phyloP scores from a whole-genome alignment of 306 rosid genomes.

The Trifolium dubium region DNA sequence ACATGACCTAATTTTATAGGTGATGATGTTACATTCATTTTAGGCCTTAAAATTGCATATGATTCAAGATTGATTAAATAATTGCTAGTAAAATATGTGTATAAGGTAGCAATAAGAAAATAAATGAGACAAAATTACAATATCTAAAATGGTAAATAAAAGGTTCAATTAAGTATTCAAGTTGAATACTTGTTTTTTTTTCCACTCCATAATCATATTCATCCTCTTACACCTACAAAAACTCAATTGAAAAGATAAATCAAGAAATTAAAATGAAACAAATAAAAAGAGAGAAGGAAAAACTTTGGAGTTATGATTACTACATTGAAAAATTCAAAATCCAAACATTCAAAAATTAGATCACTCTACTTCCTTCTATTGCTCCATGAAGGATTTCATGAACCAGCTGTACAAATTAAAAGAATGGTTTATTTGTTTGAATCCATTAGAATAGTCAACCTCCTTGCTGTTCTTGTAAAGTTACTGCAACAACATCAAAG shows the following conservation, averaged over 20 bases:
- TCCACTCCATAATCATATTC: neutral
- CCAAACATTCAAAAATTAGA: slow-evolving; percentile 44
- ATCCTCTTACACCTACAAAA: neutral
- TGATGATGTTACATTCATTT: neutral
- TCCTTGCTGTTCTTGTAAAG: slow-evolving; percentile 72
- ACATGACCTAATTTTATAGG: neutral
- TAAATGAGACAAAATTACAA: neutral
- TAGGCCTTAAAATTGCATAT: neutral
- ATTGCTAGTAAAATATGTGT: neutral
- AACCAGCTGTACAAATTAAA: slow-evolving; percentile 67
- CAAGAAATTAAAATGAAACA: slow-evolving; percentile 1
- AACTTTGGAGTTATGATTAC: slow-evolving; percentile 26
- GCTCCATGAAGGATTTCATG: slow-evolving; percentile 39
- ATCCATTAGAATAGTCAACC: slow-evolving; percentile 82
- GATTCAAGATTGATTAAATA: neutral
- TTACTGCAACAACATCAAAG: slow-evolving; percentile 61
- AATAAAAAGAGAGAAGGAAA: neutral
- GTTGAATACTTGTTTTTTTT: slow-evolving; percentile 2
- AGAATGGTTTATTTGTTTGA: slow-evolving; percentile 49
- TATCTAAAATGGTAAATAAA: neutral
- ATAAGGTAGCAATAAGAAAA: slow-evolving; percentile 4
- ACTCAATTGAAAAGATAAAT: slow-evolving; percentile 7
- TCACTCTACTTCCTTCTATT: slow-evolving; percentile 42
- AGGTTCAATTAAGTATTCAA: slow-evolving; percentile 7
- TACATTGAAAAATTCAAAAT: slow-evolving; percentile 41